These are phyloP conservation scores for Jimgerdemannia flammicorona DNA, from an alignment of 192 early-diverging fungal genomes.

Conservation along the genomic window DNA sequence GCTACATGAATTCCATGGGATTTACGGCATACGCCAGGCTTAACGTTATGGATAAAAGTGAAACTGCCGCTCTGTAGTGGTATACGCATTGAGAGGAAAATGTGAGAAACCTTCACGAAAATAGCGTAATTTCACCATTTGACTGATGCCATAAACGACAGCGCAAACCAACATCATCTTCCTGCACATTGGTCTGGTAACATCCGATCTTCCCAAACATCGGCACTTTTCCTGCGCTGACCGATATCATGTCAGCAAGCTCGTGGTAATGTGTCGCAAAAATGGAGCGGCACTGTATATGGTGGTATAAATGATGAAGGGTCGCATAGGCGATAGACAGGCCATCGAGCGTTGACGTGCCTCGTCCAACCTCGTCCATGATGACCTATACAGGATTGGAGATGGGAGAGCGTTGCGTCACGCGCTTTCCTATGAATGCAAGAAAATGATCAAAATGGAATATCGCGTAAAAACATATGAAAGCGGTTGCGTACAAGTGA, in stretches of 20 bases:
- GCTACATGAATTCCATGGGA: conserved; percentile 17
- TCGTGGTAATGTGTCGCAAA: conserved; percentile 84
- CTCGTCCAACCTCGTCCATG: conserved; percentile 90
- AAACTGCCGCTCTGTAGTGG: not conserved
- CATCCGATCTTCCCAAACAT: conserved; percentile 18
- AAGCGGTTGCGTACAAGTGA: conserved; percentile 37
- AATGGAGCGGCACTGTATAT: conserved; percentile 55
- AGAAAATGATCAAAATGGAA: not conserved
- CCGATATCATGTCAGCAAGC: conserved; percentile 34
- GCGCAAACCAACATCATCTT: conserved; percentile 10
- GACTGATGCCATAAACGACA: not conserved
- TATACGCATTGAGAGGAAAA: not conserved
- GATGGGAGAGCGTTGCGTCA: not conserved
- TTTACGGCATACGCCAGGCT: conserved; percentile 10
- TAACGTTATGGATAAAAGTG: conserved; percentile 12
- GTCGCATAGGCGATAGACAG: conserved; percentile 71
- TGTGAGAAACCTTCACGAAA: not conserved
- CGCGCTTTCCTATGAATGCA: too few relatives aligned
- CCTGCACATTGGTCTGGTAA: conserved; percentile 19
- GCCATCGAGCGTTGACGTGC: conserved; percentile 63
- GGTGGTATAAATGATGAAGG: conserved; percentile 52
- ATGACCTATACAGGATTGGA: conserved; percentile 39
- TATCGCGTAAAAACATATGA: not conserved
- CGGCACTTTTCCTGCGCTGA: conserved; percentile 19
- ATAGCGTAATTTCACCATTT: not conserved